These are phyloP conservation scores for Rhizopogon roseolus DNA, from an alignment of 768 basidiomycete genomes.

Conservation along the genomic window DNA sequence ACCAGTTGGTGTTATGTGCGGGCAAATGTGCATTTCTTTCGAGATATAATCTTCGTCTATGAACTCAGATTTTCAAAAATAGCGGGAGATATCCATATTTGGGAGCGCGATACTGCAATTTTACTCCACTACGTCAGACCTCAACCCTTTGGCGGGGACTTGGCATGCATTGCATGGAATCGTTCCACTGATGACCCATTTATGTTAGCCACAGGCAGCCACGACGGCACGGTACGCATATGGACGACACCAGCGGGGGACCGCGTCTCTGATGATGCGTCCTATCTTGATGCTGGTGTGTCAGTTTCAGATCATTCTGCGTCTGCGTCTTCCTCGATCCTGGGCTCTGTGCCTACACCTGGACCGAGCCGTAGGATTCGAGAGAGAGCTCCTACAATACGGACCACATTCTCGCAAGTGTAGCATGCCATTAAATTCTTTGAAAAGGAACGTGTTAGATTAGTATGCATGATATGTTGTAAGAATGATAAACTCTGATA, in stretches of 20 bases:
- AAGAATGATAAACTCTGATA: too few relatives aligned
- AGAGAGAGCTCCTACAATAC: neutral
- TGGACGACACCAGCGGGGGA: constrained; percentile 50
- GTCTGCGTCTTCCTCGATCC: neutral
- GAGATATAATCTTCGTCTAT: neutral
- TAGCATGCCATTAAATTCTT: neutral
- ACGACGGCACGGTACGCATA: constrained; percentile 70
- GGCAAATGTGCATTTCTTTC: constrained; percentile 51
- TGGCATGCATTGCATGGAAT: constrained; percentile 83
- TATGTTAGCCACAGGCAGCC: constrained; percentile 69
- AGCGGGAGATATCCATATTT: constrained; percentile 83
- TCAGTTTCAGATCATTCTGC: neutral
- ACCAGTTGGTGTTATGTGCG: constrained; percentile 74
- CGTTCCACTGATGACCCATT: constrained; percentile 45
- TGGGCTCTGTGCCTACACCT: neutral
- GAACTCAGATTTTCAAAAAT: neutral
- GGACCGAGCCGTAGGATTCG: neutral
- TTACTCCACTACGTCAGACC: constrained; percentile 67
- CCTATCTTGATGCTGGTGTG: constrained; percentile 15
- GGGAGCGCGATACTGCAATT: constrained; percentile 78
- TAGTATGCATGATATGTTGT: too few relatives aligned
- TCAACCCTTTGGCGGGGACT: constrained; percentile 58
- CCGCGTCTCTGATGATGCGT: constrained; percentile 16
- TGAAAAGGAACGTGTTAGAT: too few relatives aligned
- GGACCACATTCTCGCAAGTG: neutral